phyloP scores from a whole-genome alignment of 805 yeast species.

The Candida stauntonica region DNA sequence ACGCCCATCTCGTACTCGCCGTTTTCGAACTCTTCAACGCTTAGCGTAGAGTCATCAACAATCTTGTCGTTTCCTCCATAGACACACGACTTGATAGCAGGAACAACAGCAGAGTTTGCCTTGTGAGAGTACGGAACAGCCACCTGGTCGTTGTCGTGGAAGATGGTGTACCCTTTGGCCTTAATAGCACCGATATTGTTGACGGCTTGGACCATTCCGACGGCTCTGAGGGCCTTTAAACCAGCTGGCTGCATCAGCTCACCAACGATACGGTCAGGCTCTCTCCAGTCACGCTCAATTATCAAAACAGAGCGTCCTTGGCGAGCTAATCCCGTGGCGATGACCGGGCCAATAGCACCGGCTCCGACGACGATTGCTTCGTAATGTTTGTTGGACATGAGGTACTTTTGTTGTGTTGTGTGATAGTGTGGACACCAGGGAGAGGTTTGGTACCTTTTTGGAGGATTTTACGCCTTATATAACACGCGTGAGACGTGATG shows the following conservation, averaged over 20 bases:
- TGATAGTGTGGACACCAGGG: too few species aligned
- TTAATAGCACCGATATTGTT: constrained; percentile 74
- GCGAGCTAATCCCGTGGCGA: constrained; percentile 85
- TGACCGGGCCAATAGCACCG: constrained; percentile 94
- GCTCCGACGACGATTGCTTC: constrained; percentile 96
- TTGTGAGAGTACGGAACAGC: constrained; percentile 70
- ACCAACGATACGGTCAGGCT: constrained; percentile 96
- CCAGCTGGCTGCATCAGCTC: constrained; percentile 98
- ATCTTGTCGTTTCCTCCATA: constrained; percentile 54
- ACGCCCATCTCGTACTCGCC: constrained; percentile 63
- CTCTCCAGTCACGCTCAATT: constrained; percentile 84
- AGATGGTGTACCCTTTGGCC: constrained; percentile 76
- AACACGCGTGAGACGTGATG: too few species aligned
- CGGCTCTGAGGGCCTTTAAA: constrained; percentile 70
- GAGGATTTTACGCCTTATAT: too few species aligned
- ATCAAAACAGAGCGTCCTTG: constrained; percentile 78
- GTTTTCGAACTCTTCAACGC: constrained; percentile 50
- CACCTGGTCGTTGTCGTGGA: constrained; percentile 55
- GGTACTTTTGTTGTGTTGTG: not conserved
- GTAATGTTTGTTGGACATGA: constrained; percentile 30
- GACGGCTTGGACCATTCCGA: constrained; percentile 77
- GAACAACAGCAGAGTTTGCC: constrained; percentile 39
- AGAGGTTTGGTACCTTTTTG: too few species aligned
- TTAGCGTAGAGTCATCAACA: constrained; percentile 46
- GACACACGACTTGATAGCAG: constrained; percentile 53